A percentile compares a stretch with the other conserved stretches of the same genome.
phyloP scores from a whole-genome alignment of 2,329 filamentous ascomycete species.

The Sclerotinia borealis region DNA sequence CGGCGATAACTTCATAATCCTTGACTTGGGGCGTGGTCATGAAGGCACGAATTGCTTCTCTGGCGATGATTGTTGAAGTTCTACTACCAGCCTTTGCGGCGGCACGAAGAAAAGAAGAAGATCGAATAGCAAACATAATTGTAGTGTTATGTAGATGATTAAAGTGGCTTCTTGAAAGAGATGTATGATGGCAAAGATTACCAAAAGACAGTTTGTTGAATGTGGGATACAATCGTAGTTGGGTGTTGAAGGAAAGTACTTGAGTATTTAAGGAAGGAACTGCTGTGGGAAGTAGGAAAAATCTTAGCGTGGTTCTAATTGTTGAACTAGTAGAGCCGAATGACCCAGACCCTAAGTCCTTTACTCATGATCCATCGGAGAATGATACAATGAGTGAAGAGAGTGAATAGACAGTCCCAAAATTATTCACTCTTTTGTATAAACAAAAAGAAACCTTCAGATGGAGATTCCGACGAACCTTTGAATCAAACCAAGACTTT shows the following conservation, averaged over 20 bases:
- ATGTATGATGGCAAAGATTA: background rate
- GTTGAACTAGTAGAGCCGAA: background rate
- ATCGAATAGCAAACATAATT: constrained; percentile 7
- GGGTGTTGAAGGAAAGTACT: background rate
- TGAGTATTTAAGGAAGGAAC: background rate
- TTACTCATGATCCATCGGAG: background rate
- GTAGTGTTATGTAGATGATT: background rate
- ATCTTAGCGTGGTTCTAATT: background rate
- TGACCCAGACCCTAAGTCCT: background rate
- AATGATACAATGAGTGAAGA: background rate
- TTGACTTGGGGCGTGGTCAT: constrained; percentile 18
- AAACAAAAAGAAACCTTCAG: background rate
- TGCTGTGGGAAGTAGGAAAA: background rate
- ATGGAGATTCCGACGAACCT: background rate
- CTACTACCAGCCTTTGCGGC: constrained; percentile 6
- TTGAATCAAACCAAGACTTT: background rate
- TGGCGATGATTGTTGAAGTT: constrained; percentile 5
- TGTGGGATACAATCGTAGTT: no score
- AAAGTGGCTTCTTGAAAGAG: background rate
- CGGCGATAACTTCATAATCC: constrained; percentile 26
- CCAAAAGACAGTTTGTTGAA: background rate
- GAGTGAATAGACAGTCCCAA: background rate
- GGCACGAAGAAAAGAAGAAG: constrained; percentile 7
- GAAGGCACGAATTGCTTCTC: constrained; percentile 23
- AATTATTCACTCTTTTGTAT: background rate